phyloP scores from a whole-genome alignment of 805 yeast genomes.

The Schwanniomyces occidentalis region DNA sequence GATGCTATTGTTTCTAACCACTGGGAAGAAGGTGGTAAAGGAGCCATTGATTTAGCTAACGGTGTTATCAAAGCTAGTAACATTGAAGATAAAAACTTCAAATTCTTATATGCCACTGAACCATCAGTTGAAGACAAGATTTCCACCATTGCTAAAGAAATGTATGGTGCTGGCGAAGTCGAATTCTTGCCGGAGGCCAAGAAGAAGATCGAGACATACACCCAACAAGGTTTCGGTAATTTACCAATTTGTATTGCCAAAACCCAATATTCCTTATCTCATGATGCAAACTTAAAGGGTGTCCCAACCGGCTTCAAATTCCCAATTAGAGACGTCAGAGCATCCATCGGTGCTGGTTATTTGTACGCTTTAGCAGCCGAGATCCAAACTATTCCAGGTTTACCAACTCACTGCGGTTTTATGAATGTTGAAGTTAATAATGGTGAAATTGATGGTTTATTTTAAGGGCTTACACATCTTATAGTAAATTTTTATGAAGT shows the following conservation, averaged over 20 bases:
- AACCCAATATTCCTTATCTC: slow-evolving; percentile 82
- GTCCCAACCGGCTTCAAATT: slow-evolving; percentile 78
- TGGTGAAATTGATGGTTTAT: slow-evolving; percentile 82
- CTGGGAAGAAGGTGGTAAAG: slow-evolving; percentile 85
- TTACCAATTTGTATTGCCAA: slow-evolving; percentile 84
- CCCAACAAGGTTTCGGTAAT: slow-evolving; percentile 72
- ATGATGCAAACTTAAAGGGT: slow-evolving; percentile 80
- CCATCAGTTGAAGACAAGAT: slow-evolving; percentile 70
- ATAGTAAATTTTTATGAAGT: slow-evolving; percentile 14
- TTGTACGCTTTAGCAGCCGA: slow-evolving; percentile 84
- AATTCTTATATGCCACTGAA: slow-evolving; percentile 60
- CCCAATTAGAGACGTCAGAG: slow-evolving; percentile 80
- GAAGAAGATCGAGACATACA: slow-evolving; percentile 65
- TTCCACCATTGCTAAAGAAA: slow-evolving; percentile 63
- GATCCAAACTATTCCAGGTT: slow-evolving; percentile 83
- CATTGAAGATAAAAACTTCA: slow-evolving; percentile 41
- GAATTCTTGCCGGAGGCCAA: slow-evolving; percentile 71
- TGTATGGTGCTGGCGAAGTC: slow-evolving; percentile 77
- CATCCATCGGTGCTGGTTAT: slow-evolving; percentile 82
- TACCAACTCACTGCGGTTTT: slow-evolving; percentile 82
- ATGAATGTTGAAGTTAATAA: slow-evolving; percentile 83
- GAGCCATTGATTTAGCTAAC: slow-evolving; percentile 72
- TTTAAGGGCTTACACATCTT: slow-evolving; percentile 34
- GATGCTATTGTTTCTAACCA: slow-evolving; percentile 82
- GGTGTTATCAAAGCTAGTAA: slow-evolving; percentile 67